Base-by-base conservation (phyloP, 1,284 basidiomycete genomes). In the Papiliotrema fonsecae region DNA sequence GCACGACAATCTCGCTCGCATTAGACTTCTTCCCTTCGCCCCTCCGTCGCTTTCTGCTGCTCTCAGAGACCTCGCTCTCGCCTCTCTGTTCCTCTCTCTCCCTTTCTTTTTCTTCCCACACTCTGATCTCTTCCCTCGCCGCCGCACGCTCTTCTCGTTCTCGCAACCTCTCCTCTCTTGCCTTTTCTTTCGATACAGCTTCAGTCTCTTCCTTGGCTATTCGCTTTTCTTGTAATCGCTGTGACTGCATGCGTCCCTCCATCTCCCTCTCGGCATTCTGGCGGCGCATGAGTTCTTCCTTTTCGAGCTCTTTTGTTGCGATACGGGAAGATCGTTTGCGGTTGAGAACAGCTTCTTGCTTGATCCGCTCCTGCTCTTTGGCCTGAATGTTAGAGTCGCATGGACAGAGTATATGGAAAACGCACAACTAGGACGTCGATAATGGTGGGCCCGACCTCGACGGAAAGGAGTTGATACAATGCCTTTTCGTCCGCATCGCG, bases 311-410 rank as follows among this genome's bases (percentile, higher is more conserved):
- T 25, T 73, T 69, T 38, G 73, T 69, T 1, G 77, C 76, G 44
- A 80, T 75, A 18, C 78, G 75, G 18, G 74, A 75, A 21, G 77
- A 77, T 22, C 78, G 73, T 61, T 79, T 78, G 13, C 77, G 73
- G 50, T 75, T 75, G 50, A 71, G 67, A 44, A 77, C 59, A 1
- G 74, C 74, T 30, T 72, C 65, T 50, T 78, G 74, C 45, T 75
- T 62, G 13, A 73, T 60, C 0, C 65, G 57, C 57, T 75, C 67
- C 51, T 69, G 58, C 52, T 75, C 70, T 52, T 71, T 72, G 24
- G 53, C 62, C 64, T 71, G 44, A 11, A 31, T 30, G 4, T 22
- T 50, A 32, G 45, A 47, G 18, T 16, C 25, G 18, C 22, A 10
- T 10, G 3, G 4, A 24, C 24, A 18, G 9, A 37, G 7, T 37